Base-by-base conservation (phyloP, 805 yeast species). In the Wickerhamiella australiensis region DNA sequence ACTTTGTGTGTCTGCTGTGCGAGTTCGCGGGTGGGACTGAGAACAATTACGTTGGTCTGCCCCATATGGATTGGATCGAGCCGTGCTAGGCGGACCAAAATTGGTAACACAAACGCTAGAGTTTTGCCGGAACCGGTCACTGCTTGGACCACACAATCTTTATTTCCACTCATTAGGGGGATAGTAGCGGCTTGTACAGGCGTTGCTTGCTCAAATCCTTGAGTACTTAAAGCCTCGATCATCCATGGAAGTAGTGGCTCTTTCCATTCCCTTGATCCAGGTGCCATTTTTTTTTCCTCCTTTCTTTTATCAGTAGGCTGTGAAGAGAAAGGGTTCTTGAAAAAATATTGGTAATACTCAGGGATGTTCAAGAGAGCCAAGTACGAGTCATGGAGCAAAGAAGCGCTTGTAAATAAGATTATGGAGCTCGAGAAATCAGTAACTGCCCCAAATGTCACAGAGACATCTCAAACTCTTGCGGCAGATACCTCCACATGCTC, bases 81-180 rank as follows among this genome's bases (percentile, higher is more conserved):
- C 29, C 57, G 53, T 21, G 49, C 50, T 5, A 72, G 52, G 13
- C 57, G 61, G 35, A 57, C 64, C n/a, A 61, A 57, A 6, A 87
- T 65, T 0, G 98, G 98, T 2, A 92, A 72, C 3, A 80, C 77
- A 68, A 84, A 92, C 2, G 96, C 82, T n/a, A 88, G 64, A 0
- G 98, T 92, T 63, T 92, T 92, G n/a, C 98, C 98, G 0, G 96
- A 87, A 0, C 98, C 98, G 0, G 98, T 92, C 1, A 86, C 95
- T 0, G 96, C 95, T 62, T 92, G 96, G 1, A 87, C 97, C 7
- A 92, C 92, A 3, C 92, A 96, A 66, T 92, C 98, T 60, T 90
- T 90, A 61, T 87, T 83, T 17, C 79, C 79, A 20, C 81, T 66
- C 55, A 92, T 76, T 52, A 88, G 68, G 0, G 98, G 98, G 46